Evolutionary conservation across 176 grass and related monocot genomes (phyloP).

Genomic region (Bolboschoenus planiculmis): DNA sequence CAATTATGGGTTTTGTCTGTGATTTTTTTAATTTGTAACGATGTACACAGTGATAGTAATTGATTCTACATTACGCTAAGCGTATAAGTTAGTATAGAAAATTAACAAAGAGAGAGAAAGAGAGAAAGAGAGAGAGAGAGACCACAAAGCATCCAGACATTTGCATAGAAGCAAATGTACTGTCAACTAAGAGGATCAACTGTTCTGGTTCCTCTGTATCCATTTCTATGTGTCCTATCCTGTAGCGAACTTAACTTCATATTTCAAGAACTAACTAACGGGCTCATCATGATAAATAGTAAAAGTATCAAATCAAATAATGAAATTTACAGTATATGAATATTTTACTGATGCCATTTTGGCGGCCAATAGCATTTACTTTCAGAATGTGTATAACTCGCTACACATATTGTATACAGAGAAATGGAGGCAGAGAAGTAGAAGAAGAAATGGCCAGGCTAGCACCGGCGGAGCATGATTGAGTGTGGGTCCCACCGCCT

Average conservation of each 20-base stretch:
- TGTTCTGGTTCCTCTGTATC: not conserved
- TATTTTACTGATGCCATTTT: too few species aligned
- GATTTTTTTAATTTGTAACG: not conserved
- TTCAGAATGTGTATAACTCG: not conserved
- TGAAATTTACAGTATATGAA: too few species aligned
- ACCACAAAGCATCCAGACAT: not conserved
- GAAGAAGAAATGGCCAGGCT: slow-evolving; percentile 15
- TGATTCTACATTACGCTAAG: not conserved
- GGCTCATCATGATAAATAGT: too few species aligned
- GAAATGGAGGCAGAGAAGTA: not conserved
- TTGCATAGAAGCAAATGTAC: not conserved
- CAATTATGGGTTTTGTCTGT: not conserved
- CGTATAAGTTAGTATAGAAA: not conserved
- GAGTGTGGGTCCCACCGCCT: slow-evolving; percentile 23
- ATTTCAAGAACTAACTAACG: too few species aligned
- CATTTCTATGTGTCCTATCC: too few species aligned
- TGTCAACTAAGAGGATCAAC: not conserved
- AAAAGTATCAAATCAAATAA: too few species aligned
- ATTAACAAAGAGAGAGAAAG: not conserved
- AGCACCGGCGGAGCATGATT: slow-evolving; percentile 36
- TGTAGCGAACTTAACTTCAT: too few species aligned
- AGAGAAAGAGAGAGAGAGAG: not conserved
- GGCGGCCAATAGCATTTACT: too few species aligned
- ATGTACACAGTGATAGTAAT: not conserved
- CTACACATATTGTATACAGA: not conserved